Percentiles rank a stretch among this genome's conserved stretches.
Evolutionary conservation across 345 rosid species (phyloP).

Genomic region (Rhodamnia argentea): DNA sequence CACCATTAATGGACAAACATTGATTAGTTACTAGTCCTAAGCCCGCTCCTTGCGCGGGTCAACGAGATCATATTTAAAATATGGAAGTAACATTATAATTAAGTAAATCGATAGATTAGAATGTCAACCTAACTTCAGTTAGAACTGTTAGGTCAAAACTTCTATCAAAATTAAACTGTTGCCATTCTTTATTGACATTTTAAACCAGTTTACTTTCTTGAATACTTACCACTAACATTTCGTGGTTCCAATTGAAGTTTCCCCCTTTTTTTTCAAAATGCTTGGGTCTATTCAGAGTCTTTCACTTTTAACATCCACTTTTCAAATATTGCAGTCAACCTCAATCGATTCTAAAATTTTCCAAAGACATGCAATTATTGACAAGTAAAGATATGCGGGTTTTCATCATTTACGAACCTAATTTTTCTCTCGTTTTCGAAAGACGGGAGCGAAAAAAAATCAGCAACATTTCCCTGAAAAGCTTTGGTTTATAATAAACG

Average conservation of each 20-base stretch:
- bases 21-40: rapidly evolving
- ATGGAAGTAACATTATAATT: too few relatives aligned
- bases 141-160: background rate
- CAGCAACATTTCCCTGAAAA: background rate
- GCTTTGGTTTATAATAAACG: background rate
- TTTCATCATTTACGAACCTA: background rate
- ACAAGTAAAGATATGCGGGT: background rate
- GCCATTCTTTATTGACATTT: background rate
- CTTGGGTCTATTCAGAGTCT: background rate
- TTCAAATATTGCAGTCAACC: background rate
- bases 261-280: background rate
- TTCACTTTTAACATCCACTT: background rate
- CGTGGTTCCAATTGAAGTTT: background rate
- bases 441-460: background rate
- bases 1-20: background rate
- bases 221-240: background rate
- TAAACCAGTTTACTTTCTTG: background rate
- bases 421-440: background rate
- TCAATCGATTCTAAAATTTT: background rate
- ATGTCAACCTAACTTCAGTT: background rate
- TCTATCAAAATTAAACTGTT: background rate
- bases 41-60: rapidly evolving
- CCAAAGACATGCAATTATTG: background rate
- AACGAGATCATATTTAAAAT: background rate
- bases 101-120: background rate